Base-by-base conservation (phyloP, 257 asterid genomes). In the Echites panduratus region DNA sequence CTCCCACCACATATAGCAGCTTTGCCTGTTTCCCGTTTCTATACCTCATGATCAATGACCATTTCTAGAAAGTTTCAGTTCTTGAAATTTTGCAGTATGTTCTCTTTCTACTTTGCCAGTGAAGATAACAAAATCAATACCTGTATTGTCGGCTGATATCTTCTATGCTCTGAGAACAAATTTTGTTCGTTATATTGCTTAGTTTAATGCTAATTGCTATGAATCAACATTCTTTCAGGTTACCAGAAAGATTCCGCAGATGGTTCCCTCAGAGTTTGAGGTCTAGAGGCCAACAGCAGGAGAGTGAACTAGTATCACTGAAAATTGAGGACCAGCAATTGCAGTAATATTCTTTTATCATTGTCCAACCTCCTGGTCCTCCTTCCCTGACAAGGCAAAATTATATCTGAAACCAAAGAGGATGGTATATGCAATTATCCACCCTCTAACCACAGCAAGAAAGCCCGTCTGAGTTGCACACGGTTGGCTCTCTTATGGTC, bases 211-310 rank as follows among this genome's bases (percentile, higher is more conserved):
- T 38, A 19, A n/a, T n/a, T n/a, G n/a, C 38, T 32, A 32, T 41
- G 7, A 24, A 41, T 54, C 40, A 77, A 66, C 56, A 9, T 20
- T 72, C 57, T 77, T 82, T 68, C 87, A 94, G 99, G 88, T 83
- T 94, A 77, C 99, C 99, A 32, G 99, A 94, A 75, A 77, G 93
- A 52, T 63, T 83, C 29, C 87, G 87, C 66, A 88, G 88, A 85
- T 88, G 93, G 93, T 79, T 88, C 17, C 98, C 97, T 0, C 88
- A 88, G 85, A 84, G 82, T 79, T 77, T 84, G 81, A 88, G 78
- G 88, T 63, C 89, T 43, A 86, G 93, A 81, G 87, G 87, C 20
- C 97, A 89, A 77, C 95, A 85, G 76, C 92, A 80, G 75, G 99
- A 88, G 73, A 87, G 96, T 67, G 99, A 94, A 82, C 84, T 91